phyloP scores from a whole-genome alignment of 352 stramenopile species.

The Globisporangium irregulare region DNA sequence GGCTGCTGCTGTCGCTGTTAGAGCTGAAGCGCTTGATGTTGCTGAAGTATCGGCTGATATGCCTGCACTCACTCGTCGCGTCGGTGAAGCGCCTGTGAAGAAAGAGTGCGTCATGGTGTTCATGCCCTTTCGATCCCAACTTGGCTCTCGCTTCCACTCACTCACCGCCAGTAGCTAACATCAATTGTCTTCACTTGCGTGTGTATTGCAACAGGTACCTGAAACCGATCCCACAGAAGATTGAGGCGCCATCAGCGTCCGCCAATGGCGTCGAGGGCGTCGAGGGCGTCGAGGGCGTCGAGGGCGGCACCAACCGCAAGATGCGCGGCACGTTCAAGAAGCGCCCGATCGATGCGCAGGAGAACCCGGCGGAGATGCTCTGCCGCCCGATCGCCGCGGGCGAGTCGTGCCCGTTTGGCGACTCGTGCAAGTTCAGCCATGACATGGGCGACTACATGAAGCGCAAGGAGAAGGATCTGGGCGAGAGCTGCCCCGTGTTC shows the following conservation, averaged over 20 bases:
- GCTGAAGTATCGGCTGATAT: not conserved
- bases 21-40: not conserved
- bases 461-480: slow-evolving; percentile 81
- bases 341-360: slow-evolving; percentile 58
- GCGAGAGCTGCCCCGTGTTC: slow-evolving; percentile 76
- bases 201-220: slow-evolving; percentile 43
- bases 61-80: slow-evolving; percentile 1
- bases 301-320: slow-evolving; percentile 19
- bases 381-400: slow-evolving; percentile 66
- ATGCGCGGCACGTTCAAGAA: slow-evolving; percentile 82
- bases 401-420: slow-evolving; percentile 62
- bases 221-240: slow-evolving; percentile 39
- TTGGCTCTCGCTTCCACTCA: not conserved
- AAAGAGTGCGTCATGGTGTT: slow-evolving; percentile 30
- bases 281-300: not conserved
- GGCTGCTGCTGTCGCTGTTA: not conserved
- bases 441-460: slow-evolving; percentile 83
- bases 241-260: slow-evolving; percentile 5
- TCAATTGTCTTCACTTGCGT: not conserved
- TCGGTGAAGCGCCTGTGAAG: slow-evolving; percentile 43
- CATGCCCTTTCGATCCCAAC: not conserved
- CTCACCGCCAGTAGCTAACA: not conserved
- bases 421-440: slow-evolving; percentile 87
- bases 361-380: slow-evolving; percentile 62
- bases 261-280: slow-evolving; percentile 10